A percentile compares a stretch with the other conserved stretches of the same genome.
Evolutionary conservation across 306 rosid species (phyloP).

Genomic region (Cucumis melo): DNA sequence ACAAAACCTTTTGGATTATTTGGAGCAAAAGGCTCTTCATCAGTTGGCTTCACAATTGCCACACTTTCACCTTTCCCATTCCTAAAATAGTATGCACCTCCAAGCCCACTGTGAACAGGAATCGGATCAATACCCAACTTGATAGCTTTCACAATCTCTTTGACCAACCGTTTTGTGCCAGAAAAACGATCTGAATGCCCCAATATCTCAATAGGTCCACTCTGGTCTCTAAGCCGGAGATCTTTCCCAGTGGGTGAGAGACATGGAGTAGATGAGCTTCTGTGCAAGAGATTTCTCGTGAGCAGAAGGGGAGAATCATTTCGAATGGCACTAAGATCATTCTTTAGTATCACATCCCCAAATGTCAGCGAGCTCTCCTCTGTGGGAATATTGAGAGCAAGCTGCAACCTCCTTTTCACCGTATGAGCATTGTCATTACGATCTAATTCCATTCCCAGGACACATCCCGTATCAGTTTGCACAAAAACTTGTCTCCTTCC

Average conservation of each 20-base stretch:
- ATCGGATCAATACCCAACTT: constrained; percentile 81
- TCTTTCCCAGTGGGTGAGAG: constrained; percentile 86
- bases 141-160: constrained; percentile 60
- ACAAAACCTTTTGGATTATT: constrained; percentile 96
- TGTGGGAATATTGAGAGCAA: constrained; percentile 71
- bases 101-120: constrained; percentile 78
- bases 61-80: constrained; percentile 60
- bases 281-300: constrained; percentile 60
- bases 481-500: constrained; percentile 80
- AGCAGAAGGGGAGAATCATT: constrained; percentile 80
- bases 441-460: constrained; percentile 81
- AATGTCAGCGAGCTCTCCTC: constrained; percentile 81
- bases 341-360: constrained; percentile 76
- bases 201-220: constrained; percentile 80
- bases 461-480: constrained; percentile 88
- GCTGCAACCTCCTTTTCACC: constrained; percentile 87
- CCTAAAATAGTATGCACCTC: constrained; percentile 90
- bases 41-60: constrained; percentile 94
- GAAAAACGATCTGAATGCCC: constrained; percentile 52
- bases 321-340: constrained; percentile 71
- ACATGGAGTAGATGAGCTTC: constrained; percentile 98
- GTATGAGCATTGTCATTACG: constrained; percentile 86
- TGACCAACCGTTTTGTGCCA: constrained; percentile 33
- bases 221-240: constrained; percentile 61
- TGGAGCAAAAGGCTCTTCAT: constrained; percentile 98